Base-by-base conservation (phyloP, 2,329 filamentous ascomycete genomes). In the Triangularia verruculosa region DNA sequence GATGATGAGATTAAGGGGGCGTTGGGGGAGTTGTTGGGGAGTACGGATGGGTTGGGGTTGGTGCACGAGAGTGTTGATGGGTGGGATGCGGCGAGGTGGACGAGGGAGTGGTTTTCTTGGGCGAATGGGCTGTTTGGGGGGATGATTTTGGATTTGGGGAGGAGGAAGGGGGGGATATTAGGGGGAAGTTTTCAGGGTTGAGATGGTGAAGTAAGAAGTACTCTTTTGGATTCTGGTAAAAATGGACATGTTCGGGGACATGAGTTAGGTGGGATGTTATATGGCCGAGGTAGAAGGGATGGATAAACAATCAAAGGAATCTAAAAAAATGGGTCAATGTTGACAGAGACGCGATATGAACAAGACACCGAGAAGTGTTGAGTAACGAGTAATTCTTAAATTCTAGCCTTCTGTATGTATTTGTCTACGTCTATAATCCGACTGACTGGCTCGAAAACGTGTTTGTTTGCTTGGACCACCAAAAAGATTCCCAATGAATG, bases 91-190 rank as follows among this genome's bases (percentile, higher is more conserved):
- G 71, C 66, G 4, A 65, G 72, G 20, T 81, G 78, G 77, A 81
- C 79, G 2, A 71, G 79, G 53, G 77, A 78, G 57, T 82, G 80
- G 79, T 79, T 96, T 72, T 89, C 91, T 1, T 95, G 92, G 92
- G 91, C 91, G n/a, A 95, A 95, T 72, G 91, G 89, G 0, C 85
- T 96, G 20, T 94, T 93, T 74, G 90, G 91, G n/a, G 89, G 94
- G 78, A 90, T 91, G 64, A 85, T 96, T 27, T 76, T 95, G 61
- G 89, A 93, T 76, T 73, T 95, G 62, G 86, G 87, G n/a, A 80
- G 82, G 65, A 80, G 90, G 73, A 90, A 89, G 73, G 90, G 90
- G 5, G 78, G 87, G 4, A 67, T 80, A 3, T 64, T 80, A 22
- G 68, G 72, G 56, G 66, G 72, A 62, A 78, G 74, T 51, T 80